Conservation (phyloP, 768 basidiomycete species). For the Kwoniella botswanensis region DNA sequence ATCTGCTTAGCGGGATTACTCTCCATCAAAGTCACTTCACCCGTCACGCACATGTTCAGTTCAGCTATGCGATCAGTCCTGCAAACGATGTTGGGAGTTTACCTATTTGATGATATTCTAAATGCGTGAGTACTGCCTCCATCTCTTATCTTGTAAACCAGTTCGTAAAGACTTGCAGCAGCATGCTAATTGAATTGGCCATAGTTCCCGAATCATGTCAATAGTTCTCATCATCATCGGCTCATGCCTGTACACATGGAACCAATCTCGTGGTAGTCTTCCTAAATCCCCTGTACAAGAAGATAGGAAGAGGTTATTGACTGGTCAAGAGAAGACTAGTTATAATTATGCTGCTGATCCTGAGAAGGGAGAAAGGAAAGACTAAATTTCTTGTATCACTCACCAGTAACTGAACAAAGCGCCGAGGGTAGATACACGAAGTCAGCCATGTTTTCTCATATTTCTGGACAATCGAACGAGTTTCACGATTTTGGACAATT, state of each 20-base stretch:
- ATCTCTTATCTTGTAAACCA: neutral
- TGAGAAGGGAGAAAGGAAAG: conserved; percentile 20
- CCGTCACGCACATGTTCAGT: conserved; percentile 81
- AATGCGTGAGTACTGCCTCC: conserved; percentile 26
- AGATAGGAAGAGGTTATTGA: conserved; percentile 16
- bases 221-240: conserved; percentile 34
- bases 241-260: conserved; percentile 32
- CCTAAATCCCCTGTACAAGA: conserved; percentile 9
- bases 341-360: conserved; percentile 14
- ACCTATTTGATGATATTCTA: conserved; percentile 36
- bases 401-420: too few relatives aligned
- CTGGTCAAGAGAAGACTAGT: conserved; percentile 12
- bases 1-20: conserved; percentile 91
- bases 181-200: neutral
- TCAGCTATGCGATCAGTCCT: conserved; percentile 39
- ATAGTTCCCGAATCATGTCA: conserved; percentile 37
- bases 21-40: conserved; percentile 94
- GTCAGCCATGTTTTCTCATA: neutral
- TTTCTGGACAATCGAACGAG: neutral
- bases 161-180: too few relatives aligned
- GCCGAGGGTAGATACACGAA: too few relatives aligned
- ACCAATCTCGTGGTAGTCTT: conserved; percentile 20
- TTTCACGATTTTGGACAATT: neutral
- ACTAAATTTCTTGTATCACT: neutral
- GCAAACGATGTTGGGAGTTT: conserved; percentile 38